These are phyloP conservation scores for Ophidiomyces ophidiicola DNA, from an alignment of 2,329 filamentous ascomycete genomes.

Conservation along the genomic window DNA sequence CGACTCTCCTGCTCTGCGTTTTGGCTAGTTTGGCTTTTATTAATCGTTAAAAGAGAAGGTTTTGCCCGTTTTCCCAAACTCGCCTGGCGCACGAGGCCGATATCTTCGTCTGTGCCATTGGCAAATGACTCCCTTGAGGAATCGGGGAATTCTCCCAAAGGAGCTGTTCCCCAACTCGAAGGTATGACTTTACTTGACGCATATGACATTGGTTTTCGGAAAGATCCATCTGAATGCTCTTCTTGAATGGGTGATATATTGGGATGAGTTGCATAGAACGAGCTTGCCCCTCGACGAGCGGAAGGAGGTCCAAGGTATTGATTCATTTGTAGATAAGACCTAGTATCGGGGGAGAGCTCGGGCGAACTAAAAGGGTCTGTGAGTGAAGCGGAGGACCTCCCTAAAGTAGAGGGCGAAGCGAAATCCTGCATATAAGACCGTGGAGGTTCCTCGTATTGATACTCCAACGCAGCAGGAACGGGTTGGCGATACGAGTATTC, in stretches of 20 bases:
- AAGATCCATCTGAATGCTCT: constrained; percentile 45
- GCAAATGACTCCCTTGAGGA: constrained; percentile 5
- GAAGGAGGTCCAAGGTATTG: constrained; percentile 19
- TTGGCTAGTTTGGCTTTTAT: constrained; percentile 12
- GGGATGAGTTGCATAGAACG: constrained; percentile 48
- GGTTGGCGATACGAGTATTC: constrained; percentile 17
- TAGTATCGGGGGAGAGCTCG: constrained; percentile 18
- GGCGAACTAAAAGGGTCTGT: constrained; percentile 17
- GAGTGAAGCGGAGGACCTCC: constrained; percentile 5
- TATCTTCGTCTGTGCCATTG: constrained; percentile 14
- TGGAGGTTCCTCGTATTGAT: constrained; percentile 7
- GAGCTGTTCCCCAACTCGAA: constrained; percentile 48
- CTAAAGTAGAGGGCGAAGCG: background rate
- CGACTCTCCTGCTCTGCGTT: background rate
- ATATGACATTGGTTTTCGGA: constrained; percentile 49
- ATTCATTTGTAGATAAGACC: constrained; percentile 20
- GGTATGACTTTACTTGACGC: constrained; percentile 62
- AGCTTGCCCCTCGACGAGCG: constrained; percentile 24
- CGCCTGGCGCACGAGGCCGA: constrained; percentile 22
- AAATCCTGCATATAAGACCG: constrained; percentile 4
- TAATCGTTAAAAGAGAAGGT: constrained; percentile 24
- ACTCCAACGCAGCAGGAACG: background rate
- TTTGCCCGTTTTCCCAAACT: constrained; percentile 24
- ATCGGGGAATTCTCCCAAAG: constrained; percentile 12
- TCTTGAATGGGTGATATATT: constrained; percentile 66